phyloP scores from a whole-genome alignment of 1,284 basidiomycete species.

The Tilletia indica region DNA sequence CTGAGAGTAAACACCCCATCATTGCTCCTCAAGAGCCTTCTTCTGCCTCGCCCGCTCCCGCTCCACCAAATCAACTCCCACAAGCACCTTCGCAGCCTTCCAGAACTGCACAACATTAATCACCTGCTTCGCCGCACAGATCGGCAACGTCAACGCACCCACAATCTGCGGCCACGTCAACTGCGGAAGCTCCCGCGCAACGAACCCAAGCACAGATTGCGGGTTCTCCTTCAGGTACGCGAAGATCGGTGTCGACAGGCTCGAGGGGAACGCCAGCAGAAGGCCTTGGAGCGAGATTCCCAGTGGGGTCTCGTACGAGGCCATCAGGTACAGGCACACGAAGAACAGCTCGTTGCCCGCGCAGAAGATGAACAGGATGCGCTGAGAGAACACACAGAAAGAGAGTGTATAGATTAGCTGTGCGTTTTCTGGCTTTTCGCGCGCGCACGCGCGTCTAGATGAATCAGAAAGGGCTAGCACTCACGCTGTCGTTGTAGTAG shows the following conservation, averaged over 20 bases:
- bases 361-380: slow-evolving; percentile 86
- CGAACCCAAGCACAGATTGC: slow-evolving; percentile 21
- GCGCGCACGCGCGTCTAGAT: background rate
- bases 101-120: slow-evolving; percentile 96
- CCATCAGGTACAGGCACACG: slow-evolving; percentile 90
- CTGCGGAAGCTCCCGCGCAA: slow-evolving; percentile 49
- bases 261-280: slow-evolving; percentile 22
- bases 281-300: slow-evolving; percentile 32
- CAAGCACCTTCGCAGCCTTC: slow-evolving; percentile 88
- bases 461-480: slow-evolving; percentile 50
- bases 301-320: slow-evolving; percentile 65
- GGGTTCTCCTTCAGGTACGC: slow-evolving; percentile 25
- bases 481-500: slow-evolving; percentile 89
- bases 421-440: too few species aligned
- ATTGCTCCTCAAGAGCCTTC: slow-evolving; percentile 5
- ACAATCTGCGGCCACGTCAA: slow-evolving; percentile 80
- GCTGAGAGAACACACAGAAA: slow-evolving; percentile 18
- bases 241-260: slow-evolving; percentile 30
- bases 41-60: slow-evolving; percentile 23
- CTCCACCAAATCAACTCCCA: slow-evolving; percentile 48
- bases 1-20: too few species aligned
- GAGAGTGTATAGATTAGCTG: too few species aligned
- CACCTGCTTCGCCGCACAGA: slow-evolving; percentile 82
- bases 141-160: slow-evolving; percentile 68
- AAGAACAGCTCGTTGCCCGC: slow-evolving; percentile 98